Evolutionary conservation across 768 basidiomycete species (phyloP).

Genomic region (Russula compacta): DNA sequence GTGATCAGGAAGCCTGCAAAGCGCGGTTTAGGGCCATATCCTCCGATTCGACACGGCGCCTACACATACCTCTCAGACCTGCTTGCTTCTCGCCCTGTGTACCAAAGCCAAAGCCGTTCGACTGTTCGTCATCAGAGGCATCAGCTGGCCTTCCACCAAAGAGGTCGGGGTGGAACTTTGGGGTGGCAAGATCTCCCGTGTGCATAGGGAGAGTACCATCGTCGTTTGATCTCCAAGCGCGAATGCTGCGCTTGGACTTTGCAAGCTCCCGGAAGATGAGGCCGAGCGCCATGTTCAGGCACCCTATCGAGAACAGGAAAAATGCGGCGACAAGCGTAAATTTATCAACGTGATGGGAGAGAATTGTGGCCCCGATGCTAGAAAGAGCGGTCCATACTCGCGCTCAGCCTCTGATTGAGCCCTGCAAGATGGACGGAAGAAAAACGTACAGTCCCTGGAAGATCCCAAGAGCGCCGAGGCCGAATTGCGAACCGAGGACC

Average conservation of each 20-base stretch:
- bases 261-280: conserved; percentile 67
- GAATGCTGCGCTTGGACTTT: conserved; percentile 58
- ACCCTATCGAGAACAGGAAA: conserved; percentile 76
- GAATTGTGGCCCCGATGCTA: conserved; percentile 61
- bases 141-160: conserved; percentile 12
- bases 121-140: conserved; percentile 22
- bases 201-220: conserved; percentile 44
- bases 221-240: conserved; percentile 52
- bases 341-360: conserved; percentile 66
- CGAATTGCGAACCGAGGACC: conserved; percentile 74
- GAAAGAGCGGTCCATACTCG: neutral
- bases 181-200: conserved; percentile 28
- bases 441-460: conserved; percentile 72
- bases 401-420: conserved; percentile 12
- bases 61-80: conserved; percentile 45
- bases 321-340: conserved; percentile 82
- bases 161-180: conserved; percentile 26
- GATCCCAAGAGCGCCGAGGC: conserved; percentile 77
- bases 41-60: conserved; percentile 12
- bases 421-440: neutral
- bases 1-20: conserved; percentile 45
- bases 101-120: conserved; percentile 64
- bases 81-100: conserved; percentile 74
- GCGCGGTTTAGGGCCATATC: neutral
- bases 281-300: conserved; percentile 73